Evolutionary conservation across 2,329 filamentous ascomycete genomes (phyloP).

Genomic region (Cladosporium sp.): DNA sequence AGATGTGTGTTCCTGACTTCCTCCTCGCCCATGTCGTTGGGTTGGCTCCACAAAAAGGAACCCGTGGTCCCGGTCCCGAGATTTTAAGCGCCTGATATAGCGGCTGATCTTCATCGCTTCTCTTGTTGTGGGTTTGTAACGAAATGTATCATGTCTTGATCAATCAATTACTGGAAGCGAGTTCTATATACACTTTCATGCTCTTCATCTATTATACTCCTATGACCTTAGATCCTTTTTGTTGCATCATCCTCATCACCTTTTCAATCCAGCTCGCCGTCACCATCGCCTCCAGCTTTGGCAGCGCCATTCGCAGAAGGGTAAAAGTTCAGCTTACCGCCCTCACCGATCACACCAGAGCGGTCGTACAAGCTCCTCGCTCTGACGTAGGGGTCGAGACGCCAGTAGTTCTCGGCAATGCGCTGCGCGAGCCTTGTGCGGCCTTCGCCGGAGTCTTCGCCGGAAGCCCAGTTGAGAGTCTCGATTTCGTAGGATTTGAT

Average conservation of each 20-base stretch:
- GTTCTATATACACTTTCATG: no score
- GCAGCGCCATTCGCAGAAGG: slow-evolving; percentile 27
- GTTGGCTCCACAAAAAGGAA: not conserved
- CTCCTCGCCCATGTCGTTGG: slow-evolving; percentile 6
- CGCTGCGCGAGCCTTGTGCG: slow-evolving; percentile 38
- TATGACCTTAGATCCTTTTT: no score
- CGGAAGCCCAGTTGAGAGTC: slow-evolving; percentile 70
- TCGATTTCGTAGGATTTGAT: slow-evolving; percentile 68
- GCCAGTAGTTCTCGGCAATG: slow-evolving; percentile 77
- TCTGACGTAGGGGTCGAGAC: slow-evolving; percentile 78
- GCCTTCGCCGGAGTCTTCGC: slow-evolving; percentile 34
- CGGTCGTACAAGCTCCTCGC: slow-evolving; percentile 83
- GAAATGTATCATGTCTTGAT: no score
- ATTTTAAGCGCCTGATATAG: not conserved
- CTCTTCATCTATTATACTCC: no score
- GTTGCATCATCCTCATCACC: no score
- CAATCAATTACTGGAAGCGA: no score
- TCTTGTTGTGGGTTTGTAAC: no score
- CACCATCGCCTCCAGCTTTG: not conserved
- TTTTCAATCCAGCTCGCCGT: slow-evolving; percentile 4
- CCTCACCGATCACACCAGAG: slow-evolving; percentile 62
- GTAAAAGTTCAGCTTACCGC: slow-evolving; percentile 70
- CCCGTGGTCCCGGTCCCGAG: slow-evolving; percentile 4
- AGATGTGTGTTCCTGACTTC: slow-evolving; percentile 6
- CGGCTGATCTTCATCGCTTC: not conserved